Evolutionary conservation across 2,329 filamentous ascomycete genomes (phyloP), one percentile per base, ranked within the genome.

Genomic region (Cladosporium sp.): DNA sequence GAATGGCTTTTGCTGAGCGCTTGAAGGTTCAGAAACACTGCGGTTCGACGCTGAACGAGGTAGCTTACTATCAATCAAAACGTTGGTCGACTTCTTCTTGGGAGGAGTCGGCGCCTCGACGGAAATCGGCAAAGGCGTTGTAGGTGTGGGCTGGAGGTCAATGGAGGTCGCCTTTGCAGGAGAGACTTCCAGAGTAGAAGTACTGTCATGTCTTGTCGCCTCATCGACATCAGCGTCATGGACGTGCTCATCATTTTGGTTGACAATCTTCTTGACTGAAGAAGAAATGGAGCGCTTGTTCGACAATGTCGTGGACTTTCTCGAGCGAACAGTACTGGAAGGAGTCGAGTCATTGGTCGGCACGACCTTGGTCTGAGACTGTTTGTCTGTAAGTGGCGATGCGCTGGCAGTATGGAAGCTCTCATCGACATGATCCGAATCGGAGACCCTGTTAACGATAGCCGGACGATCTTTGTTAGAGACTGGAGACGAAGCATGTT

Each of bases 381-480:
- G 26, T 26, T 63, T 63, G 25, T 32, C 32, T 5, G 65, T 67
- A 10, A 71, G 73, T 8, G 70, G 63, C 14, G 63, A 71, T 18
- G 68, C 71, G 26, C 62, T 71, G 10, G 75, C 73, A 23, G 74
- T 76, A 63, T 75, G 73, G 57, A 76, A 76, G 64, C 74, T 76
- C 48, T 76, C 73, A 28, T 76, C 74, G 11, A 67, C 63, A 30
- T 68, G 67, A 23, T 75, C 72, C 7, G 69, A 70, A 23, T 70
- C 67, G 5, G 61, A 46, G 26, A 34, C 10, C 18, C 34, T 32
- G 56, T 64, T 56, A 39, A 48, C 23, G 23, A 51, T 16, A 25
- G 39, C 43, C 16, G 26, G 23, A 10, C 32, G 32, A 14, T 54
- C 43, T 14, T 25, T 26, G 3, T 32, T 28, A 13, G 26, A 28